Conservation (phyloP, 2,329 filamentous ascomycete genomes). For the Magnaporthiopsis poae region DNA sequence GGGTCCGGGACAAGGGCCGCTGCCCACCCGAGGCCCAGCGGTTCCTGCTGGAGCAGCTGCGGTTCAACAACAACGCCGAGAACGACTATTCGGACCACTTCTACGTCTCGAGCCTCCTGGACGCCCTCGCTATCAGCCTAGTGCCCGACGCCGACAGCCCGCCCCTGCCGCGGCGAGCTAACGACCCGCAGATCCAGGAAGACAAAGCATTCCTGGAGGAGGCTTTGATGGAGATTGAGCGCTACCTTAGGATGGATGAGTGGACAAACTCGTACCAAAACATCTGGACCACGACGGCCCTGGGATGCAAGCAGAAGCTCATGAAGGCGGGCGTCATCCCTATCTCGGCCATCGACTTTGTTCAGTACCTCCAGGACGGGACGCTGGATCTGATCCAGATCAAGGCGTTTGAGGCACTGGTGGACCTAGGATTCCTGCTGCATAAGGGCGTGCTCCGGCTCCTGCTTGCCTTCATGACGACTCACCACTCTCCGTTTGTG, state of each 20-base stretch:
- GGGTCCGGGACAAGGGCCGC: slow-evolving; percentile 66
- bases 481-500: slow-evolving; percentile 54
- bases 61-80: slow-evolving; percentile 87
- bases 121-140: slow-evolving; percentile 48
- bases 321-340: slow-evolving; percentile 57
- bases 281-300: slow-evolving; percentile 51
- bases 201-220: slow-evolving; percentile 40
- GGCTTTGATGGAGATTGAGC: slow-evolving; percentile 54
- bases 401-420: slow-evolving; percentile 54
- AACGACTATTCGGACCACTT: slow-evolving; percentile 83
- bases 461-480: slow-evolving; percentile 48
- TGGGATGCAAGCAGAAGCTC: slow-evolving; percentile 50
- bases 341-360: slow-evolving; percentile 43
- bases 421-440: slow-evolving; percentile 52
- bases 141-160: slow-evolving; percentile 29
- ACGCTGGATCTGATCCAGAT: slow-evolving; percentile 54
- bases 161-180: neutral
- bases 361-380: slow-evolving; percentile 55
- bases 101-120: slow-evolving; percentile 74
- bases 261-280: slow-evolving; percentile 61
- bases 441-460: slow-evolving; percentile 46
- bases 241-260: slow-evolving; percentile 57
- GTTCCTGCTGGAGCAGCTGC: slow-evolving; percentile 80
- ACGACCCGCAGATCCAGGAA: slow-evolving; percentile 14
- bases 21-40: slow-evolving; percentile 70